Percentiles rank a stretch among this genome's conserved stretches.
Evolutionary conservation across 345 rosid species (phyloP).

Genomic region (Draba incana): DNA sequence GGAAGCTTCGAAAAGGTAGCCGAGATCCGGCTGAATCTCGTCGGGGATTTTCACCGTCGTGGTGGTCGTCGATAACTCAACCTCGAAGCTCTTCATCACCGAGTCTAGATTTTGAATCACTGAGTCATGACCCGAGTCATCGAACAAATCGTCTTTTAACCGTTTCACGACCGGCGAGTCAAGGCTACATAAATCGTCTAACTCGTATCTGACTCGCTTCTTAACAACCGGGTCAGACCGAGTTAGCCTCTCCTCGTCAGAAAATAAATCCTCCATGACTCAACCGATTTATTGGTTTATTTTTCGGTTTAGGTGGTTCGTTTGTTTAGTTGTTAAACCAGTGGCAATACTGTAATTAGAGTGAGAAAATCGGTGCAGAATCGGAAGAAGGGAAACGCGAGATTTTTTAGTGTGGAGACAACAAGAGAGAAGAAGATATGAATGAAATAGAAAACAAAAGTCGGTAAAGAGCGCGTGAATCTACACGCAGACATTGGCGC

Average conservation of each 20-base stretch:
- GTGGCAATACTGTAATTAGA: slow-evolving; percentile 22
- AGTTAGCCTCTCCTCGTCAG: slow-evolving; percentile 16
- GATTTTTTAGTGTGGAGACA: slow-evolving; percentile 57
- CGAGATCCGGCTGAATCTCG: slow-evolving; percentile 58
- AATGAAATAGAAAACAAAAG: slow-evolving; percentile 25
- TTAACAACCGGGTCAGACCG: slow-evolving; percentile 32
- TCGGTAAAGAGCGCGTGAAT: slow-evolving; percentile 38
- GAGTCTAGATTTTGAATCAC: slow-evolving; percentile 63
- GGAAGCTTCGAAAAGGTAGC: slow-evolving; percentile 75
- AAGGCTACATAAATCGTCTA: slow-evolving; percentile 31
- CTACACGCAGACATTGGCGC: slow-evolving; percentile 43
- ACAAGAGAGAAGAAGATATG: slow-evolving; percentile 36
- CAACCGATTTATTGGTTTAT: slow-evolving; percentile 8
- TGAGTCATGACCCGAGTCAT: slow-evolving; percentile 59
- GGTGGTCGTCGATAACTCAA: slow-evolving; percentile 24
- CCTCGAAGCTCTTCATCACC: slow-evolving; percentile 65
- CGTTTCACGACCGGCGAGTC: slow-evolving; percentile 58
- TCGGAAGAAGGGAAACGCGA: slow-evolving; percentile 38
- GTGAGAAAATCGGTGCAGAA: slow-evolving; percentile 33
- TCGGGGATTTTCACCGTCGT: slow-evolving; percentile 31
- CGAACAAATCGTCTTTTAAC: slow-evolving; percentile 64
- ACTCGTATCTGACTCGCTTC: slow-evolving; percentile 56
- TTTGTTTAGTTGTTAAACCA: neutral
- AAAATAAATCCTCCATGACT: slow-evolving; percentile 45
- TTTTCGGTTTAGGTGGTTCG: neutral